These are phyloP conservation scores for Carallia brachiata DNA, from an alignment of 345 rosid species.

Conservation along the genomic window DNA sequence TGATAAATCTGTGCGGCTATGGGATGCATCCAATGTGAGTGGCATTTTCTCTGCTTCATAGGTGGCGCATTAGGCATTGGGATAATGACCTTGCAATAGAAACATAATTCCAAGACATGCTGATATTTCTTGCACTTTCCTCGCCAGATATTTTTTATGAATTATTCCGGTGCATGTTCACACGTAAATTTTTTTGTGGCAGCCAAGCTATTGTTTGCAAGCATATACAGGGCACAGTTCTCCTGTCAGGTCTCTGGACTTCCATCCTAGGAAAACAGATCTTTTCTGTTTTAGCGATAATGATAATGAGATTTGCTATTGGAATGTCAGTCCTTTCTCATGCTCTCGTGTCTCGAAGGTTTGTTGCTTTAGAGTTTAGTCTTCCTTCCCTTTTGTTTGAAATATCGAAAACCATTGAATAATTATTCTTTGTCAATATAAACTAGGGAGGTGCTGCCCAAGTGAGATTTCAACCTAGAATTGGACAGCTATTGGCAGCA, in stretches of 20 bases:
- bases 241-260: constrained; percentile 63
- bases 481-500: constrained; percentile 60
- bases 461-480: constrained; percentile 67
- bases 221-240: constrained; percentile 50
- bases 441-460: constrained; percentile 51
- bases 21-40: constrained; percentile 64
- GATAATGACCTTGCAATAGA: not conserved
- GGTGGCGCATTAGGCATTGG: not conserved
- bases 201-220: constrained; percentile 51
- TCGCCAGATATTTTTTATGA: too few relatives aligned
- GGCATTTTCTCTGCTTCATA: constrained; percentile 10
- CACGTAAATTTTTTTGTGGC: constrained; percentile 21
- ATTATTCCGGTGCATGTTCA: not conserved
- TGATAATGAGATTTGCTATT: constrained; percentile 53
- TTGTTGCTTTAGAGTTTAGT: not conserved
- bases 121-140: too few relatives aligned
- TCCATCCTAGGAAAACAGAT: constrained; percentile 64
- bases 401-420: not conserved
- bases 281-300: constrained; percentile 59
- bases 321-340: constrained; percentile 48
- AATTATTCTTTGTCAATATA: not conserved
- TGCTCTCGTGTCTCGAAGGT: constrained; percentile 53
- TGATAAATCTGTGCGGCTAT: constrained; percentile 64
- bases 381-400: not conserved
- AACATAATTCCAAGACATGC: not conserved